phyloP scores from a whole-genome alignment of 108 stramenopile species.

The Cyclotella baltica region DNA sequence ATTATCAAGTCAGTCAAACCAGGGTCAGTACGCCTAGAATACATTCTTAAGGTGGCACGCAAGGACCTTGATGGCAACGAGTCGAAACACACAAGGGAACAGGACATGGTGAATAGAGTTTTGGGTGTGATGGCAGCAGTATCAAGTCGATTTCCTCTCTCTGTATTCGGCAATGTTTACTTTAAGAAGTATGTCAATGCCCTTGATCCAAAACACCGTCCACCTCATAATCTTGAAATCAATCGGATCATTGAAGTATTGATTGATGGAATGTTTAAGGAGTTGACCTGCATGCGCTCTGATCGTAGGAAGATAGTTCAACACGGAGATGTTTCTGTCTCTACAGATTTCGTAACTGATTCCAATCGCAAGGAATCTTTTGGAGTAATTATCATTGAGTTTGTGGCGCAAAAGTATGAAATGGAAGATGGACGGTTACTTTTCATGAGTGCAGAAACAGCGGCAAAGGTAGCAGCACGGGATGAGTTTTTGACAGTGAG shows the following conservation, averaged over 20 bases:
- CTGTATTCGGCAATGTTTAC: conserved; percentile 6
- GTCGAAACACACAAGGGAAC: neutral
- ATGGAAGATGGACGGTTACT: conserved; percentile 4
- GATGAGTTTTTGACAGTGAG: neutral
- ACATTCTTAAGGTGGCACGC: conserved; percentile 1
- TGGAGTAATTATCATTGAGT: conserved; percentile 1
- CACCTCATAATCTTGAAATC: neutral
- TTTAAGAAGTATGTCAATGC: neutral
- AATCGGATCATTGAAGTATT: neutral
- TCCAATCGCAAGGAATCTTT: neutral
- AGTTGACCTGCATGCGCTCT: neutral
- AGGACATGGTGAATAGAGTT: conserved; percentile 1
- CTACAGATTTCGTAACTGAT: conserved; percentile 12
- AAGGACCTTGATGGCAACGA: neutral
- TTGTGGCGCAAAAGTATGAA: conserved; percentile 2
- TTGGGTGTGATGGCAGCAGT: conserved; percentile 1
- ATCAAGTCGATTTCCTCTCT: neutral
- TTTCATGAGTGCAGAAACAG: conserved; percentile 15
- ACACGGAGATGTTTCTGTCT: neutral
- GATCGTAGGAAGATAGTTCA: neutral
- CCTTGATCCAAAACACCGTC: neutral
- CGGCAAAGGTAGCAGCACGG: neutral
- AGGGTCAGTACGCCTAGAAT: neutral
- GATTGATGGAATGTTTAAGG: neutral
- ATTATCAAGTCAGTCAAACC: neutral